A percentile compares a stretch with the other conserved stretches of the same genome.
Evolutionary conservation across 1,139 yeast genomes (phyloP).

Genomic region (Suhomyces taliae): DNA sequence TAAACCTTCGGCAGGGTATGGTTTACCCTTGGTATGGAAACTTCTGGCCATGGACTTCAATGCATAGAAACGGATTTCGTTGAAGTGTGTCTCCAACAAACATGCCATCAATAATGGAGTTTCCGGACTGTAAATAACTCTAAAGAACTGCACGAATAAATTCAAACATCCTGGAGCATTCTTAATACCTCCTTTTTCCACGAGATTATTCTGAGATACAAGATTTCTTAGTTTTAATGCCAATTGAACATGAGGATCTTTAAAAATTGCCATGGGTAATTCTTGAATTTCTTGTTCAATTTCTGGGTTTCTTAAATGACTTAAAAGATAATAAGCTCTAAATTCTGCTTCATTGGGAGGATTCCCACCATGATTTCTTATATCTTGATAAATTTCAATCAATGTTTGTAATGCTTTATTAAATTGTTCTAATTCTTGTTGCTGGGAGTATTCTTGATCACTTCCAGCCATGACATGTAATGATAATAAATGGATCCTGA

Average conservation of each 20-base stretch:
- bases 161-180: slow-evolving; percentile 63
- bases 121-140: slow-evolving; percentile 42
- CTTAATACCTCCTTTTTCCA: slow-evolving; percentile 54
- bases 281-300: slow-evolving; percentile 73
- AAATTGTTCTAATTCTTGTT: slow-evolving; percentile 93
- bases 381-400: slow-evolving; percentile 83
- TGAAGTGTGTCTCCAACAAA: slow-evolving; percentile 75
- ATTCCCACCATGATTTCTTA: slow-evolving; percentile 63
- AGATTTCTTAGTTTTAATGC: slow-evolving; percentile 71
- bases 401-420: slow-evolving; percentile 89
- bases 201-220: slow-evolving; percentile 61
- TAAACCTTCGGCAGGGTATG: slow-evolving; percentile 53
- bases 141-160: slow-evolving; percentile 66
- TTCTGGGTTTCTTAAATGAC: slow-evolving; percentile 84
- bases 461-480: slow-evolving; percentile 85
- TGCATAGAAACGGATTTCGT: slow-evolving; percentile 76
- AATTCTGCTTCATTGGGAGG: slow-evolving; percentile 92
- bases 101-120: slow-evolving; percentile 77
- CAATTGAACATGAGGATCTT: slow-evolving; percentile 60
- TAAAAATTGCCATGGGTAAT: slow-evolving; percentile 58
- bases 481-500: slow-evolving; percentile 79
- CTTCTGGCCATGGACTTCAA: slow-evolving; percentile 66
- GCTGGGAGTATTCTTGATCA: slow-evolving; percentile 80
- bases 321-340: slow-evolving; percentile 79
- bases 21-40: slow-evolving; percentile 70